Percentiles rank a stretch among this genome's conserved stretches.
These are phyloP conservation scores for Coniochaeta sp. DNA, from an alignment of 2,329 filamentous ascomycete species.

Conservation along the genomic window DNA sequence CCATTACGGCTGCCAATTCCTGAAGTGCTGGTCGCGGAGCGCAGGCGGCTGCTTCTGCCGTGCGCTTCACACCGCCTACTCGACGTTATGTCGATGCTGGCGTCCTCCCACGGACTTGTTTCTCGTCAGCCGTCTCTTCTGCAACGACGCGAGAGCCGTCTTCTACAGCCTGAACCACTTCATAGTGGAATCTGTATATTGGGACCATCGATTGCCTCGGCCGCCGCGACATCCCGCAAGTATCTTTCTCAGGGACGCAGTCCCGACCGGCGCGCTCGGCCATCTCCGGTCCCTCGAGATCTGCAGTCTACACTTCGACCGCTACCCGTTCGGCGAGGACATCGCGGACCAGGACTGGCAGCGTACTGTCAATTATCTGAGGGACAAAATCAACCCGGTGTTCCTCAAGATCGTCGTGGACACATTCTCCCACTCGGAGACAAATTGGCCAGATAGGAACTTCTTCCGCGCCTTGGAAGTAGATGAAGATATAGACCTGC, in stretches of 20 bases:
- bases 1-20: slow-evolving; percentile 5
- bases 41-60: slow-evolving; percentile 12
- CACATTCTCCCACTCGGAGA: too few relatives aligned
- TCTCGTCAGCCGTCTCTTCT: slow-evolving; percentile 8
- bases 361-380: neutral
- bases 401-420: too few relatives aligned
- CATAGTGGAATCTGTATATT: slow-evolving; percentile 5
- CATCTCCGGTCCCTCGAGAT: neutral
- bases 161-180: slow-evolving; percentile 11
- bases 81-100: slow-evolving; percentile 11
- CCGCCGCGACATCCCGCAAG: too few relatives aligned
- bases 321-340: neutral
- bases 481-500: too few relatives aligned
- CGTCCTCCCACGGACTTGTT: slow-evolving; percentile 8
- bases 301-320: too few relatives aligned
- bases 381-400: slow-evolving; percentile 3
- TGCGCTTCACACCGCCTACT: slow-evolving; percentile 7
- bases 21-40: neutral
- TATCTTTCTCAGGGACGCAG: too few relatives aligned
- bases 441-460: too few relatives aligned
- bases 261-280: too few relatives aligned
- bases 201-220: too few relatives aligned
- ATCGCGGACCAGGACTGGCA: slow-evolving; percentile 4
- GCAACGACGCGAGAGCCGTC: slow-evolving; percentile 5
- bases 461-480: too few relatives aligned